Percentiles rank a stretch among this genome's conserved stretches.
Conservation (phyloP, 805 yeast genomes). For the Kazachstania bromeliacearum region DNA sequence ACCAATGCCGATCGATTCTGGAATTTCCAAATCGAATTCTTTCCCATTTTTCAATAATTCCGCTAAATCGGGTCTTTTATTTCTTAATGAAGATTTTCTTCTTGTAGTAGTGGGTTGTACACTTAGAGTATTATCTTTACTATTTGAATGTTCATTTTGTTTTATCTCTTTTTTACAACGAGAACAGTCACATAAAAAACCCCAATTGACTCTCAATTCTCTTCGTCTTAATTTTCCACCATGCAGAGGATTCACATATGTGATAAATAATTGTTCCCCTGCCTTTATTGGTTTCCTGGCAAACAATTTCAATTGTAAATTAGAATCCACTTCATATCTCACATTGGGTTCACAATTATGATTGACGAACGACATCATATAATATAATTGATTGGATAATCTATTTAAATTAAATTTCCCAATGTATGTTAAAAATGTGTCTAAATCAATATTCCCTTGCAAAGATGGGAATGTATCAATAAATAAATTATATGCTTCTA, state of each 20-base stretch:
- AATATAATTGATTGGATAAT: conserved; percentile 51
- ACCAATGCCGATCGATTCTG: conserved; percentile 24
- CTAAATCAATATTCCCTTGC: conserved; percentile 33
- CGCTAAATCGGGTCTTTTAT: conserved; percentile 33
- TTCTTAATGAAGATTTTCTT: conserved; percentile 28
- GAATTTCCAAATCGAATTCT: conserved; percentile 42
- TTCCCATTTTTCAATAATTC: conserved; percentile 38
- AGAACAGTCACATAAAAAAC: conserved; percentile 60
- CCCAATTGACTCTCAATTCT: conserved; percentile 66
- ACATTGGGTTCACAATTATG: conserved; percentile 72
- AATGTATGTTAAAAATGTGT: conserved; percentile 49
- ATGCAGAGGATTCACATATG: conserved; percentile 61
- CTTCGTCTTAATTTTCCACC: conserved; percentile 54
- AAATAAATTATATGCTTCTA: conserved; percentile 44
- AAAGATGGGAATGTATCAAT: conserved; percentile 36
- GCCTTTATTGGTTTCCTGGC: conserved; percentile 49
- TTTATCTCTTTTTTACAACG: conserved; percentile 51
- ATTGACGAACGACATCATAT: conserved; percentile 60
- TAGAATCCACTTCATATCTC: conserved; percentile 37
- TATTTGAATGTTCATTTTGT: neutral
- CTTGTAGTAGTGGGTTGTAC: conserved; percentile 3
- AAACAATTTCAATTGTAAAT: conserved; percentile 45
- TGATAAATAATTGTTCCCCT: conserved; percentile 60
- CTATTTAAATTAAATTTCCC: conserved; percentile 74
- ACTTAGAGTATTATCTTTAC: neutral